Base-by-base conservation (phyloP, 2,329 filamentous ascomycete genomes). In the Exophiala xenobiotica region DNA sequence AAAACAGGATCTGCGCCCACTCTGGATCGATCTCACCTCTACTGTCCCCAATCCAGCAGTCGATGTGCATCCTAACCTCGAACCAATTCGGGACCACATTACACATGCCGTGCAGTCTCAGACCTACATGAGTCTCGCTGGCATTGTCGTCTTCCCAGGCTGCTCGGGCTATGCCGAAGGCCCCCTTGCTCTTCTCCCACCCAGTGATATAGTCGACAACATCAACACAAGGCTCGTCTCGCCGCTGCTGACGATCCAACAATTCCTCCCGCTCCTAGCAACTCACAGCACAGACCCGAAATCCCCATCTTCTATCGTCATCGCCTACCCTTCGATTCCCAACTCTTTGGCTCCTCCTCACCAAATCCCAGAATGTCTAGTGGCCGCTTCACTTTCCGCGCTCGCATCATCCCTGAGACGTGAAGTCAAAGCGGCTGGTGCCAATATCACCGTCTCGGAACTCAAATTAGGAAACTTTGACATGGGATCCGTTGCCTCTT, bases 401-500 rank as follows among this genome's bases (percentile, higher is more conserved):
- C 96, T 96, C 67, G 87, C 88, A 22, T 81, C 87, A 44, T 88
- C 90, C 0, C 78, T 97, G 8, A 80, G 87, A 11, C 83, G 84
- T 48, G 93, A 97, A 74, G 79, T 96, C 78, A 80, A 3, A 83
- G 88, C 3, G 77, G 93, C 27, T 80, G 68, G 48, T 59, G 79
- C 46, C 86, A 69, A 70, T 48, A 66, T 96, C 46, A 81, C 86
- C 31, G 87, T 96, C 16, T 87, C 87, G 1, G 90, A 96, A 66
- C 79, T 99, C 67, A 90, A 92, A 70, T 83, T 97, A 1, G 93
- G 93, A 52, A 91, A 89, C 18, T 90, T 99, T 67, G 92, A 97
- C 70, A 84, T 92, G 62, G 82, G 83, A 5, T 78, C 84, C 85
- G 70, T 78, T 74, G 79, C 43, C 71, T 69, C 49, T 7, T 54